Evolutionary conservation across 768 basidiomycete genomes (phyloP), one percentile per base, ranked within the genome.

Genomic region (Lanmaoa rubissima): DNA sequence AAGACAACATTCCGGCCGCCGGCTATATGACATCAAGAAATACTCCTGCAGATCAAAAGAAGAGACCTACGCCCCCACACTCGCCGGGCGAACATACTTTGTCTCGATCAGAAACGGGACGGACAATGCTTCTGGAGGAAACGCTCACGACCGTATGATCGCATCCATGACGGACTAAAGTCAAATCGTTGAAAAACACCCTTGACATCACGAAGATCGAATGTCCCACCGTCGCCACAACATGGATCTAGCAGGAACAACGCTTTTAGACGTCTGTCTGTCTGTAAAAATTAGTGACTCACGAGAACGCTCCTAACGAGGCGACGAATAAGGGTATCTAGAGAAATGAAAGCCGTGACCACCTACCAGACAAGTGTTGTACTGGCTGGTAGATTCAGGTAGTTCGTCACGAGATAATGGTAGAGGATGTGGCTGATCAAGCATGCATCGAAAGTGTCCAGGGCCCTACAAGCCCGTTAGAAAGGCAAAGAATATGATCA

Each of bases 321-420:
- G 45, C 0, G 8, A 28, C 11, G 31, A 2, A 16, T 65, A 17
- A 61, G 26, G 35, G 4, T 39, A 35, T 10, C 26, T 17, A 9
- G 9, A 5, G 19, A 11, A n/a, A 38, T 32, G 38, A 7, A 12
- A 31, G 24, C 4, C 0, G n/a, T 38, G 7, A 32, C 16, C 31
- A 59, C 64, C 4, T 34, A 65, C 85, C 85, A 86, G 12, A 81
- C 74, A 1, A 78, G 78, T 28, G 60, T 56, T 17, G 62, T 5
- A 11, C 84, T 66, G 2, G 80, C 80, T 13, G 71, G 9, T 1
- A 78, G 74, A 61, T 80, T 77, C 40, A 77, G 57, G 60, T 76
- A 83, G 66, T 85, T 83, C 38, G 67, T 69, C 39, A 86, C 81
- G 54, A 84, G 74, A 62, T 86, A 86, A 61, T 74, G 74, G 63